Evolutionary conservation across 345 rosid species (phyloP), one percentile per base, ranked within the genome.

Genomic region (Eutrema heterophyllum): DNA sequence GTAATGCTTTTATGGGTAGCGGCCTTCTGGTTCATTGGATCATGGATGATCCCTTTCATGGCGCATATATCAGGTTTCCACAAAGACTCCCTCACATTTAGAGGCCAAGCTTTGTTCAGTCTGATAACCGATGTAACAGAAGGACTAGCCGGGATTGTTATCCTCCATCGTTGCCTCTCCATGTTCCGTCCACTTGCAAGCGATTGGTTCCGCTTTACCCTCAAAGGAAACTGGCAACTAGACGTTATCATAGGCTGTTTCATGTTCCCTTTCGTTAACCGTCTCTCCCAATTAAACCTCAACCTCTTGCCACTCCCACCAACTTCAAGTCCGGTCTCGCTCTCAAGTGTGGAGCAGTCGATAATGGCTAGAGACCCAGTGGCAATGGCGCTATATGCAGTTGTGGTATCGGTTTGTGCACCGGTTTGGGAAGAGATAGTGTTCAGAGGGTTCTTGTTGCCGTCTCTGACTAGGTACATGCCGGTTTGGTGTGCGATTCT

Each of bases 401-500:
- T 89, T 29, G 99, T 92, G 35, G 98, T 95, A 64, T 83, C 98
- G 0, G 80, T 96, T 4, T 96, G 99, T 65, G 99, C 99, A 43
- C 99, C 99, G 6, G 80, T 96, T 8, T 96, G 99, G 98, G 99
- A 96, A 75, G 99, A 96, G 79, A 86, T 96, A 57, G 96, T 96
- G 46, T 96, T 96, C 70, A 88, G 99, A 30, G 99, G 99, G 65
- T 96, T 96, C 76, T 93, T 96, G 56, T 90, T 96, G 29, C 99
- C 99, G 2, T 96, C 99, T 10, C 77, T 96, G 78, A 96, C 99
- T 39, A 87, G 83, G 77, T 96, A 90, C 86, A 96, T 96, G 99
- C 99, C 97, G 1, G 96, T 86, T 36, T 92, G 98, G 98, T 87
- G 97, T 61, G 90, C 99, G 0, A 87, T 95, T 73, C 82, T 96